Evolutionary conservation across 306 rosid species (phyloP).

Genomic region (Quercus suber): DNA sequence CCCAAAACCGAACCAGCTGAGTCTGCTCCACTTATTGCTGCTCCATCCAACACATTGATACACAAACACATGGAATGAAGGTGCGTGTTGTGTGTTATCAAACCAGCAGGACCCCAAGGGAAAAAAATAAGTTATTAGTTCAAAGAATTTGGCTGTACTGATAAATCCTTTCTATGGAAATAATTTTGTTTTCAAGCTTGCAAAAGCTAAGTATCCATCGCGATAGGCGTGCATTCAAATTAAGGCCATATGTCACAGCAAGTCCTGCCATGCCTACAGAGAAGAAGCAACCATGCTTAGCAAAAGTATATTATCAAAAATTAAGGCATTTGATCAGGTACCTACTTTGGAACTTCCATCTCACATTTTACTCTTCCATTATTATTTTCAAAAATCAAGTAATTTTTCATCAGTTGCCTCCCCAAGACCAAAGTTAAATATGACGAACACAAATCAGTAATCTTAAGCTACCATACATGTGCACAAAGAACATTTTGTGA

Average conservation of each 20-base stretch:
- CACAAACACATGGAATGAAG: conserved; percentile 17
- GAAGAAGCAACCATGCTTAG: conserved; percentile 26
- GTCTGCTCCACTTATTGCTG: conserved; percentile 23
- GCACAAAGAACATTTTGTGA: neutral
- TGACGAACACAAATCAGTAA: neutral
- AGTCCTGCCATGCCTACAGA: conserved; percentile 93
- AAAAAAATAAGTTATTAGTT: conserved; percentile 22
- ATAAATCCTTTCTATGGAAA: conserved; percentile 92
- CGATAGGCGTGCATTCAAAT: conserved; percentile 79
- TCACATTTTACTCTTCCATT: neutral
- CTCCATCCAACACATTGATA: conserved; percentile 29
- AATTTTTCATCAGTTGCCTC: conserved; percentile 1
- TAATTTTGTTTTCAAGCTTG: conserved; percentile 96
- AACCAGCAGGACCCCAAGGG: conserved; percentile 22
- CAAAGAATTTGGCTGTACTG: conserved; percentile 80
- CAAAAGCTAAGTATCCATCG: conserved; percentile 98
- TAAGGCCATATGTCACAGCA: conserved; percentile 88
- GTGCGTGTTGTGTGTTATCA: neutral
- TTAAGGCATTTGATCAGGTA: neutral
- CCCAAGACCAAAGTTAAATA: conserved; percentile 13
- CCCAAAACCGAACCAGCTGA: conserved; percentile 3
- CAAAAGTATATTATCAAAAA: neutral
- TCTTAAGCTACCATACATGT: neutral
- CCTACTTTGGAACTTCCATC: neutral
- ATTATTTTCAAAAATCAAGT: neutral